Conservation (phyloP, 2,329 filamentous ascomycete species). For the Keithomyces neogunnii region DNA sequence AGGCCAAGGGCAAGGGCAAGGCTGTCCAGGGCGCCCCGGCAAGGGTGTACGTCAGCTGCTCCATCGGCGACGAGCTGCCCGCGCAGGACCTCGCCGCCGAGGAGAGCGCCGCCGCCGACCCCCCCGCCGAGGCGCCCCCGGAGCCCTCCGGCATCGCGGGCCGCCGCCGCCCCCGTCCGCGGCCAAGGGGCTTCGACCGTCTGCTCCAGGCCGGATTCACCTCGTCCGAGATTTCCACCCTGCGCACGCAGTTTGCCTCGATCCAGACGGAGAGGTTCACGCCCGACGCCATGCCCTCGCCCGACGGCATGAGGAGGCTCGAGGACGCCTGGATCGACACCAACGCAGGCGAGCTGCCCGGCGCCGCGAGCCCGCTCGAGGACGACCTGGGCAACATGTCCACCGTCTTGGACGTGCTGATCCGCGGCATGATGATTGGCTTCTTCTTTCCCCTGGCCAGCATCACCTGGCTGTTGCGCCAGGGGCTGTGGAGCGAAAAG, state of each 20-base stretch:
- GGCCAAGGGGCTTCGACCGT: conserved; percentile 73
- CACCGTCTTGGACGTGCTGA: conserved; percentile 66
- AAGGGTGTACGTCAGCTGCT: conserved; percentile 86
- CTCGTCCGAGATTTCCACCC: conserved; percentile 68
- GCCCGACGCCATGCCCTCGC: conserved; percentile 80
- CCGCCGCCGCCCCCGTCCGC: conserved; percentile 18
- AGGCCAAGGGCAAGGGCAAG: conserved; percentile 47
- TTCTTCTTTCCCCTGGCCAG: conserved; percentile 93
- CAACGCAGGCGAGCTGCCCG: conserved; percentile 36
- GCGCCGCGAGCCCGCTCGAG: conserved; percentile 28
- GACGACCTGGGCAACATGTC: conserved; percentile 43
- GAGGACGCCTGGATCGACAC: conserved; percentile 90
- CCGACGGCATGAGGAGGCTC: conserved; percentile 63
- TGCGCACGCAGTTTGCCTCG: conserved; percentile 81
- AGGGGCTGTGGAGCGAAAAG: conserved; percentile 77
- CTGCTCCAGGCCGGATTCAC: conserved; percentile 77
- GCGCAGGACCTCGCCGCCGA: conserved; percentile 62
- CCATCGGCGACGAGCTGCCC: conserved; percentile 69
- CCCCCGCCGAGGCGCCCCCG: conserved; percentile 37
- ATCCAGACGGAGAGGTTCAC: conserved; percentile 77
- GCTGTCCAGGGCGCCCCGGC: conserved; percentile 29
- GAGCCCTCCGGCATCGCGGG: conserved; percentile 15
- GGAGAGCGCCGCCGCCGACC: conserved; percentile 34
- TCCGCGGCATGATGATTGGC: conserved; percentile 81
- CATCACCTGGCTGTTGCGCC: conserved; percentile 73